Conservation (phyloP, 805 yeast species). For the Pichia cephalocereana region DNA sequence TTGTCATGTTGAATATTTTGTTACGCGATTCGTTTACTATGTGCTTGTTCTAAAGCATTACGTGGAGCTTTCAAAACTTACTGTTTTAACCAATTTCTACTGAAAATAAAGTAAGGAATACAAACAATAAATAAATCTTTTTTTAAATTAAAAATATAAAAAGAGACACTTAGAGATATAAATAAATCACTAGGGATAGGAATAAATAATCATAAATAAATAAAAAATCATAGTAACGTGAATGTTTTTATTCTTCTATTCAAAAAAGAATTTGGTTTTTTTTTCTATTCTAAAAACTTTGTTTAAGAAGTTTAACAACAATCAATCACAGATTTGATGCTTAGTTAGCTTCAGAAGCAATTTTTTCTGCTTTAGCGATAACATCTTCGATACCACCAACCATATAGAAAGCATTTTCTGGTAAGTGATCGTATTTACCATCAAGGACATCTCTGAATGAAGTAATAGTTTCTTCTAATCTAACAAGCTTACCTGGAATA, state of each 20-base stretch:
- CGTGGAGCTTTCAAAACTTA: too few relatives aligned
- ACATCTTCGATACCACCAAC: slow-evolving; percentile 99
- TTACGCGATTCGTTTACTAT: too few relatives aligned
- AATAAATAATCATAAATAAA: slow-evolving; percentile 9
- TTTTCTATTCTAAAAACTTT: neutral
- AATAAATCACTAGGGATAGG: slow-evolving; percentile 11
- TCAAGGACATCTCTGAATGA: slow-evolving; percentile 96
- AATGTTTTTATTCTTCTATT: neutral
- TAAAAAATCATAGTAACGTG: slow-evolving; percentile 8
- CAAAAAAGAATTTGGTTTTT: neutral
- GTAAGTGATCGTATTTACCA: slow-evolving; percentile 98
- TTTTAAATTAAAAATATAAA: slow-evolving; percentile 1
- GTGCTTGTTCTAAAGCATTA: too few relatives aligned
- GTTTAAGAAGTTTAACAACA: slow-evolving; percentile 1
- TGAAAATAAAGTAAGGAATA: neutral
- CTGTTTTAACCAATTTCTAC: too few relatives aligned
- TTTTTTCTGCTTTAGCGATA: slow-evolving; percentile 96
- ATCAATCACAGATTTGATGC: slow-evolving; percentile 9
- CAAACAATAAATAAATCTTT: slow-evolving; percentile 11
- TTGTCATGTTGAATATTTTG: too few relatives aligned
- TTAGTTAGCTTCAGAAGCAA: slow-evolving; percentile 86
- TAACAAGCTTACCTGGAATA: slow-evolving; percentile 95
- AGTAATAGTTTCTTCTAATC: slow-evolving; percentile 87
- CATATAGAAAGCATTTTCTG: slow-evolving; percentile 99
- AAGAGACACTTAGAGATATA: slow-evolving; percentile 8